phyloP scores from a whole-genome alignment of 768 basidiomycete species.

The Russula abietina region DNA sequence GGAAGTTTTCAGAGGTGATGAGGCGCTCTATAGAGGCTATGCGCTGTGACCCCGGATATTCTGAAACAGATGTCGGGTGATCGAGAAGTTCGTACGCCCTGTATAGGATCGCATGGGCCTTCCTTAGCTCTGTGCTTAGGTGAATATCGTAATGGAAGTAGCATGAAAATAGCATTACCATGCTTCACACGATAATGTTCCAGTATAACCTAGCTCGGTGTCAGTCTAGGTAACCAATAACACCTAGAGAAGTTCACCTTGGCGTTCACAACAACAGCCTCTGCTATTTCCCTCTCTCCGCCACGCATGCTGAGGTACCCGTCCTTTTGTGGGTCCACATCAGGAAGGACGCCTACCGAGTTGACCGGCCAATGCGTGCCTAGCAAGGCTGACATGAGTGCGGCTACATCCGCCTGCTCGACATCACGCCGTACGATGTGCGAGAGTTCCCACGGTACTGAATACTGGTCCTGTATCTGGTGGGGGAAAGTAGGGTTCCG shows the following conservation, averaged over 20 bases:
- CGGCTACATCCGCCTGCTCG: slow-evolving; percentile 77
- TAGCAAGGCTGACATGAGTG: slow-evolving; percentile 69
- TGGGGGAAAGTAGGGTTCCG: slow-evolving; percentile 48
- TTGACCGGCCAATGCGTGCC: slow-evolving; percentile 76
- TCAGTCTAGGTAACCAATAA: not conserved
- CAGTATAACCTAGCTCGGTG: slow-evolving; percentile 46
- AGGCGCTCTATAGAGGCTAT: slow-evolving; percentile 42
- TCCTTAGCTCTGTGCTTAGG: slow-evolving; percentile 50
- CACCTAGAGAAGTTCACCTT: slow-evolving; percentile 35
- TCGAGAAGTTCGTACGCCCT: slow-evolving; percentile 52
- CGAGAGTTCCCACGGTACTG: slow-evolving; percentile 52
- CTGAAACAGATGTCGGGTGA: slow-evolving; percentile 25
- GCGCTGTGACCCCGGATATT: slow-evolving; percentile 33
- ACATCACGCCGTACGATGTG: slow-evolving; percentile 65
- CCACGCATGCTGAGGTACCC: slow-evolving; percentile 49
- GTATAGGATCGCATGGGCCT: slow-evolving; percentile 52
- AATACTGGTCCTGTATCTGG: slow-evolving; percentile 55
- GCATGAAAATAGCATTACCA: slow-evolving; percentile 38
- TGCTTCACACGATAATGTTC: slow-evolving; percentile 78
- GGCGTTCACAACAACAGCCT: slow-evolving; percentile 57
- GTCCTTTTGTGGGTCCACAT: slow-evolving; percentile 52
- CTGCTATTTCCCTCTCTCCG: slow-evolving; percentile 48
- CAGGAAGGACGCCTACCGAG: slow-evolving; percentile 75
- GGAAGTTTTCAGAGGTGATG: slow-evolving; percentile 41
- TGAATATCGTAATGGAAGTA: not conserved